These are phyloP conservation scores for Scutellaria galericulata DNA, from an alignment of 257 asterid genomes.

Conservation along the genomic window DNA sequence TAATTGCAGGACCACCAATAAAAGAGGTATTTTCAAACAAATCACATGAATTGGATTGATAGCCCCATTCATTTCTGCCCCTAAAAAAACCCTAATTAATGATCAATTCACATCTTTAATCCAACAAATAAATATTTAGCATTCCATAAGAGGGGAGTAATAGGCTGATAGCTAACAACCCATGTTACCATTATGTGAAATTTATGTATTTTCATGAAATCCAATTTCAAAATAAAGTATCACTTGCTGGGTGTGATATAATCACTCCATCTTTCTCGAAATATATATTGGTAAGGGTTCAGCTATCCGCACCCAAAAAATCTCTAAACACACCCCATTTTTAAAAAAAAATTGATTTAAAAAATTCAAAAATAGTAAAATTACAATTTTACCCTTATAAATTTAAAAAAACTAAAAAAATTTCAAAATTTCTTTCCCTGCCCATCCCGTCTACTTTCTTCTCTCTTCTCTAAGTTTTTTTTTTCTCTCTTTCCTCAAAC, in stretches of 20 bases:
- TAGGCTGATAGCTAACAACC: conserved; percentile 9
- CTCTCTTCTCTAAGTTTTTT: too few species aligned
- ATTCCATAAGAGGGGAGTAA: not conserved
- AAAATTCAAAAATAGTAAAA: too few species aligned
- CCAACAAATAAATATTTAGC: not conserved
- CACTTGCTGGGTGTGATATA: not conserved
- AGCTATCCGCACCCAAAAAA: too few species aligned
- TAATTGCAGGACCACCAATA: conserved; percentile 1
- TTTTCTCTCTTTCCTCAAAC: too few species aligned
- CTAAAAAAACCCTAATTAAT: not conserved
- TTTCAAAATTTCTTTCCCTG: too few species aligned
- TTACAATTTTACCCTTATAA: too few species aligned
- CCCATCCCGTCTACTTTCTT: too few species aligned
- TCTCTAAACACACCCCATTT: too few species aligned
- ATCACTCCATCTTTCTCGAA: too few species aligned
- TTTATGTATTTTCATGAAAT: not conserved
- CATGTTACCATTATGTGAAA: conserved; percentile 17
- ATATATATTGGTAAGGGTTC: too few species aligned
- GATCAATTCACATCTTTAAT: not conserved
- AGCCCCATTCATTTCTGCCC: conserved; percentile 29
- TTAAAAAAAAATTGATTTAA: too few species aligned
- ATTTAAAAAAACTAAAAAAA: too few species aligned
- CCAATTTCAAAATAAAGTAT: not conserved
- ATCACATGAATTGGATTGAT: conserved; percentile 33
- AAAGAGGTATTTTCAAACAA: conserved; percentile 6